Evolutionary conservation across 2,329 filamentous ascomycete genomes (phyloP), one percentile per base, ranked within the genome.

Genomic region (Paraphaeosphaeria minitans): DNA sequence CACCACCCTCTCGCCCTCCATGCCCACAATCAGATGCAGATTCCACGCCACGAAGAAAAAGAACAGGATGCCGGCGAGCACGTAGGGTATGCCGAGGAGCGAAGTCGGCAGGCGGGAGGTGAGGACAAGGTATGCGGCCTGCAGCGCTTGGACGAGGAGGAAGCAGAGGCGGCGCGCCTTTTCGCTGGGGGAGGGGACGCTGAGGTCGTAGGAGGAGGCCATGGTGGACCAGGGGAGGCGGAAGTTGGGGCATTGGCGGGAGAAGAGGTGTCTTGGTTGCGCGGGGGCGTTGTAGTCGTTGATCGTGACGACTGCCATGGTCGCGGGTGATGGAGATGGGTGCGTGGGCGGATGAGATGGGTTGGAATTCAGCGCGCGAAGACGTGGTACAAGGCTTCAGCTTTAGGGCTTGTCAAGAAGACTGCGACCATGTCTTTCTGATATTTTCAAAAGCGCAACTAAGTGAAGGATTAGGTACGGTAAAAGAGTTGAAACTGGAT

Each of bases 1-100:
- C 27, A 62, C 57, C 29, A 19, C 50, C 46, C 60, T 31, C 24
- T 46, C 43, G 1, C 62, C 62, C 35, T 59, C 29, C 57, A 62
- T 60, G 6, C 60, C 31, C 12, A 61, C 58, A 39, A 65, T 54
- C 14, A 65, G 54, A 33, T 65, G 62, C 42, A 65, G 45, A 41
- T 65, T 65, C 62, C 62, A 65, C n/a, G 57, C 60, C 45, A 54
- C 33, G 46, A 59, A 62, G 42, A 62, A 52, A 57, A 64, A 62
- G 52, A 60, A 59, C 29, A 65, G 59, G 16, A 65, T 35, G 31
- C 41, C 41, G 43, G 41, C 42, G 54, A 62, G 39, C 21, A 42
- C 8, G 13, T 19, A 46, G 16, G 57, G 60, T 8, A 57, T n/a
- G 9, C n/a, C 31, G 6, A 22, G 47, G 14, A 43, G 48, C 9